Percentiles rank a stretch among this genome's conserved stretches.
phyloP scores from a whole-genome alignment of 495 filamentous ascomycete species.

The Neurospora discreta region DNA sequence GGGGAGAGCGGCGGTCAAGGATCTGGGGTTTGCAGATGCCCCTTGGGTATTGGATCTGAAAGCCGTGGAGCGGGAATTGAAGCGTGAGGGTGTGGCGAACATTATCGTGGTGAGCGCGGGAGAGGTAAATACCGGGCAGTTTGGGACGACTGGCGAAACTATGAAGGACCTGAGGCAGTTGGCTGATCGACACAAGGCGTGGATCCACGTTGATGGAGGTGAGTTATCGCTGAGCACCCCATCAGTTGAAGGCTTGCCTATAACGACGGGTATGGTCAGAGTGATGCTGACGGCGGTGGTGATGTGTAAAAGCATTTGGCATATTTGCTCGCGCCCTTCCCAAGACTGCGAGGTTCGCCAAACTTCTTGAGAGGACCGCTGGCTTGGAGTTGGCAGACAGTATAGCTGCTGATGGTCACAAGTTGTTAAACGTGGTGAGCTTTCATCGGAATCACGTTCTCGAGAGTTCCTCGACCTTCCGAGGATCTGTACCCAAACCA shows the following conservation, averaged over 20 bases:
- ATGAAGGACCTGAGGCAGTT: constrained; percentile 54
- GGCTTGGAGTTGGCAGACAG: constrained; percentile 82
- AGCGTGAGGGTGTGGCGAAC: constrained; percentile 40
- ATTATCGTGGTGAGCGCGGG: constrained; percentile 73
- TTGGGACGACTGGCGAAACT: constrained; percentile 53
- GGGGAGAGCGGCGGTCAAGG: constrained; percentile 56
- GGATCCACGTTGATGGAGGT: constrained; percentile 85
- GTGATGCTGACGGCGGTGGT: background rate
- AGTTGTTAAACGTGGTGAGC: constrained; percentile 76
- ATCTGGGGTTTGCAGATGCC: constrained; percentile 40
- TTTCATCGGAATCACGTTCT: background rate
- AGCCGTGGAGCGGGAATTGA: constrained; percentile 38
- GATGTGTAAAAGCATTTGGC: constrained; percentile 55
- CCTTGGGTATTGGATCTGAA: constrained; percentile 60
- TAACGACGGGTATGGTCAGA: background rate
- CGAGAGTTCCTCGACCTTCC: background rate
- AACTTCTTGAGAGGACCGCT: constrained; percentile 41
- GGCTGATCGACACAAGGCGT: constrained; percentile 65
- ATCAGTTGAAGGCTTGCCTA: background rate
- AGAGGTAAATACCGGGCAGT: constrained; percentile 86
- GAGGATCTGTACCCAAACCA: background rate
- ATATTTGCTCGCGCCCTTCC: constrained; percentile 63
- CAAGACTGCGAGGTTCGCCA: constrained; percentile 45
- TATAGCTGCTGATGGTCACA: constrained; percentile 78
- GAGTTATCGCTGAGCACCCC: constrained; percentile 6